Percentiles rank a stretch among this genome's conserved stretches.
Conservation (phyloP, 768 basidiomycete genomes). For the Boletellus ananiceps region DNA sequence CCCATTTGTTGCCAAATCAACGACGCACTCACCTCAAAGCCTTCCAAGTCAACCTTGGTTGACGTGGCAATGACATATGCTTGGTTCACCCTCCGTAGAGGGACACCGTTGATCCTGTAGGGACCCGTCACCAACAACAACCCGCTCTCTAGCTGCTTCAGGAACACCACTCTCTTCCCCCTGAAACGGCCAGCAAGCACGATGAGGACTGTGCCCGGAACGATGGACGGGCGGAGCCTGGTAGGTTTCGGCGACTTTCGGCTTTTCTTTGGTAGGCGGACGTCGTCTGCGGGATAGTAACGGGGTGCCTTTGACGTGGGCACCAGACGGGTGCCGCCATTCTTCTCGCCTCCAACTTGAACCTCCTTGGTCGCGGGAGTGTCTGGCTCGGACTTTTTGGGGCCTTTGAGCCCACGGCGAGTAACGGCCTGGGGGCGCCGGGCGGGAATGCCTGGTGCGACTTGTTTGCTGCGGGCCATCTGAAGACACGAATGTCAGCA, state of each 20-base stretch:
- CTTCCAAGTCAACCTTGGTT: slow-evolving; percentile 81
- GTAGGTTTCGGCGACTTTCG: slow-evolving; percentile 82
- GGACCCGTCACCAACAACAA: slow-evolving; percentile 95
- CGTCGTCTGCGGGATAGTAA: slow-evolving; percentile 95
- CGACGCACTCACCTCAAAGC: slow-evolving; percentile 56
- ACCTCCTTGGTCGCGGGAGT: slow-evolving; percentile 68
- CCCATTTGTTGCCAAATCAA: too few relatives aligned
- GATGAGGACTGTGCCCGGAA: slow-evolving; percentile 92
- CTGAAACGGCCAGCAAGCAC: slow-evolving; percentile 96
- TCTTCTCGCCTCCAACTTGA: slow-evolving; percentile 83
- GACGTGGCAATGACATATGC: slow-evolving; percentile 98
- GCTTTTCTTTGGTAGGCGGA: slow-evolving; percentile 84
- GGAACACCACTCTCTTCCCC: slow-evolving; percentile 96
- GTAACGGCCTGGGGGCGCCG: slow-evolving; percentile 79
- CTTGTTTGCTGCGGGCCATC: slow-evolving; percentile 87
- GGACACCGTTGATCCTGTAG: slow-evolving; percentile 97
- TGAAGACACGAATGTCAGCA: slow-evolving; percentile 31
- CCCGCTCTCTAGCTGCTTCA: slow-evolving; percentile 93
- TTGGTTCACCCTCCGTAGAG: slow-evolving; percentile 95
- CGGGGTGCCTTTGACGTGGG: slow-evolving; percentile 82
- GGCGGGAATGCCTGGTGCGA: slow-evolving; percentile 75
- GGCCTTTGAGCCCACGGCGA: slow-evolving; percentile 79
- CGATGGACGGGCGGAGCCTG: slow-evolving; percentile 80
- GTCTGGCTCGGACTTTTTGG: slow-evolving; percentile 70
- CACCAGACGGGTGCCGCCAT: slow-evolving; percentile 82